phyloP scores from a whole-genome alignment of 495 filamentous ascomycete genomes.

The Penicillium daleae region DNA sequence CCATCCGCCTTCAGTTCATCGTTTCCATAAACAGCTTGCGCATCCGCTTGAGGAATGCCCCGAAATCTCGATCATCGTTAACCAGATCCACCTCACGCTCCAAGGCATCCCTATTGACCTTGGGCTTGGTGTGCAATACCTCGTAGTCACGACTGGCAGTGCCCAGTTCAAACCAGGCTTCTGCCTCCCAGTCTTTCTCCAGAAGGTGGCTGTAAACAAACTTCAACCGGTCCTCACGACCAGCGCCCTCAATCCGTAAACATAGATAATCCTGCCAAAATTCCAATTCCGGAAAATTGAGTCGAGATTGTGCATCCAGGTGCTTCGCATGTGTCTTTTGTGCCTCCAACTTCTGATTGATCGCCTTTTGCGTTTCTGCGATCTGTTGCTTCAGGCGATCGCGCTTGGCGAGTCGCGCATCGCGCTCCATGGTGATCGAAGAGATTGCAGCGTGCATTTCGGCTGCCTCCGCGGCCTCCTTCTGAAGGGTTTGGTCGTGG shows the following conservation, averaged over 20 bases:
- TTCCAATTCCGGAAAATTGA: slow-evolving; percentile 87
- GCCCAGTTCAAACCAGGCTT: slow-evolving; percentile 91
- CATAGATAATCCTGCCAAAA: slow-evolving; percentile 95
- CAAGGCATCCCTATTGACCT: slow-evolving; percentile 72
- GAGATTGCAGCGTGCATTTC: slow-evolving; percentile 86
- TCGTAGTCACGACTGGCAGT: slow-evolving; percentile 82
- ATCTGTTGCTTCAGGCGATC: slow-evolving; percentile 80
- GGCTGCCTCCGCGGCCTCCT: slow-evolving; percentile 82
- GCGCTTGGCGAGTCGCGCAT: slow-evolving; percentile 70
- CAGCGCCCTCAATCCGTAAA: slow-evolving; percentile 86
- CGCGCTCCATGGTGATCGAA: slow-evolving; percentile 72
- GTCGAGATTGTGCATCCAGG: slow-evolving; percentile 76
- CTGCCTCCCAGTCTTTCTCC: slow-evolving; percentile 84
- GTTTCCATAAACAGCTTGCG: slow-evolving; percentile 75
- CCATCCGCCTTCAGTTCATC: slow-evolving; percentile 46
- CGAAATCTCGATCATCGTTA: slow-evolving; percentile 85
- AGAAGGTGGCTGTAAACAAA: slow-evolving; percentile 85
- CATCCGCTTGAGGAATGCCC: slow-evolving; percentile 86
- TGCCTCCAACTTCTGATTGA: slow-evolving; percentile 62
- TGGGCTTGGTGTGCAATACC: slow-evolving; percentile 76
- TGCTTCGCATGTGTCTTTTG: slow-evolving; percentile 65
- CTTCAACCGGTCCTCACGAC: slow-evolving; percentile 80
- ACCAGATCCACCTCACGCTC: slow-evolving; percentile 69
- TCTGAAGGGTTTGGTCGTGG: slow-evolving; percentile 78
- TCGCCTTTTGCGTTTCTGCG: slow-evolving; percentile 70